Evolutionary conservation across 202 grass and related monocot species (phyloP).

Genomic region (Dendrocalamus latiflorus): DNA sequence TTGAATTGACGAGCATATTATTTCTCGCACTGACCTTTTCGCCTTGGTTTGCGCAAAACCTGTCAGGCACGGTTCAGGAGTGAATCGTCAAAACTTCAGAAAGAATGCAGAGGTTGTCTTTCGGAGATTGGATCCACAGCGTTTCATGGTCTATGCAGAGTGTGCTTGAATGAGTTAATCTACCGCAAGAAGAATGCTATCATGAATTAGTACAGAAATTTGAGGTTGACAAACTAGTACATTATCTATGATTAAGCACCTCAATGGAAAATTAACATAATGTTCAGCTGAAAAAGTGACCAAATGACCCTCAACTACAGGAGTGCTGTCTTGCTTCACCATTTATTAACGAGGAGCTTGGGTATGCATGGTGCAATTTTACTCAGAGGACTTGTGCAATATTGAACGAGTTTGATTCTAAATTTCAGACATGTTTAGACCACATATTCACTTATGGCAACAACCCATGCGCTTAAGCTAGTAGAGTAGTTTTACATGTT

Average conservation of each 20-base stretch:
- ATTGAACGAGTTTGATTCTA: not conserved
- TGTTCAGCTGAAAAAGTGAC: not conserved
- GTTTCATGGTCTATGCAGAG: not conserved
- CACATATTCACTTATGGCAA: not conserved
- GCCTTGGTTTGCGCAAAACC: slow-evolving; percentile 8
- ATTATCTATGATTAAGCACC: not conserved
- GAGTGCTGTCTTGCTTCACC: not conserved
- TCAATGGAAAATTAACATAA: slow-evolving; percentile 1
- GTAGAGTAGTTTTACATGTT: not conserved
- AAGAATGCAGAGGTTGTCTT: slow-evolving; percentile 23
- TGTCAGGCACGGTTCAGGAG: slow-evolving; percentile 17
- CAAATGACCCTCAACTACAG: not conserved
- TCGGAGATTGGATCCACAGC: slow-evolving; percentile 15
- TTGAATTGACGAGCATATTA: slow-evolving; percentile 1
- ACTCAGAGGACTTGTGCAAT: not conserved
- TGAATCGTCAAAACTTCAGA: slow-evolving; percentile 32
- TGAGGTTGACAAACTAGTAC: not conserved
- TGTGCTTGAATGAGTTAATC: not conserved
- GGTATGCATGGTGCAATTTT: not conserved
- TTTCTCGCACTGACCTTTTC: not conserved
- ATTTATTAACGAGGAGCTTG: not conserved
- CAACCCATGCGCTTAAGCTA: not conserved
- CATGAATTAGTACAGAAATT: not conserved
- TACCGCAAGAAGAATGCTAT: not conserved
- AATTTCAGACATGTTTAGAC: not conserved